Base-by-base conservation (phyloP, 768 basidiomycete genomes). In the Leucosporidium yakuticum region DNA sequence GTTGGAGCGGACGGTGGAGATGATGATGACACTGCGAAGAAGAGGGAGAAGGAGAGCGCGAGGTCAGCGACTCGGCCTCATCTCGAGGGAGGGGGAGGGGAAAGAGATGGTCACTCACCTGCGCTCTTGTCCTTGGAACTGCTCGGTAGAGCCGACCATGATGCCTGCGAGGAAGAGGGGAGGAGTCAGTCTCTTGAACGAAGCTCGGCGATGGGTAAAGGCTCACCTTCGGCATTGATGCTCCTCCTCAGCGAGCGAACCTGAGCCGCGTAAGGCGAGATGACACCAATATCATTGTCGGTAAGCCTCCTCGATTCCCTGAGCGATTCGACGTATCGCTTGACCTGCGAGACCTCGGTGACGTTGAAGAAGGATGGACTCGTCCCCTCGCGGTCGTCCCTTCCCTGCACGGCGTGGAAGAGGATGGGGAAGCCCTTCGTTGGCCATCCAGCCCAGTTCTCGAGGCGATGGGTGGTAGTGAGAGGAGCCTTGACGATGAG, bases 331-430 rank as follows among this genome's bases (percentile, higher is more conserved):
- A 65, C 64, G 36, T 60, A 62, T 2, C 23, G 4, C 23, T 34
- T 50, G 44, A 65, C 56, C 25, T 29, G 32, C 11, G 60, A 55
- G 9, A 78, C 73, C 69, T 80, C 79, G 23, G 59, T 58, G 14
- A 53, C 47, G 47, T 79, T 78, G 74, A 73, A 77, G 77, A 76
- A 78, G 11, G 69, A 70, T 53, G 75, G 64, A 32, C 74, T 77
- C 61, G 77, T 77, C 20, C 79, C 78, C 15, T 79, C 74, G 65
- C 76, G 75, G 17, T 76, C 70, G 27, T 80, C 79, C 7, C 57
- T 57, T 0, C 73, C 72, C 23, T 76, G 72, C 39, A 74, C 68
- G 21, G 75, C 64, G 20, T 74, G 67, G 57, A 79, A 76, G 2
- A 77, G 29, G 32, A 79, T 71, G 1, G 79, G 79, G 6, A 79